These are phyloP conservation scores for Elsinoe batatas DNA, from an alignment of 2,329 filamentous ascomycete species.

Conservation along the genomic window DNA sequence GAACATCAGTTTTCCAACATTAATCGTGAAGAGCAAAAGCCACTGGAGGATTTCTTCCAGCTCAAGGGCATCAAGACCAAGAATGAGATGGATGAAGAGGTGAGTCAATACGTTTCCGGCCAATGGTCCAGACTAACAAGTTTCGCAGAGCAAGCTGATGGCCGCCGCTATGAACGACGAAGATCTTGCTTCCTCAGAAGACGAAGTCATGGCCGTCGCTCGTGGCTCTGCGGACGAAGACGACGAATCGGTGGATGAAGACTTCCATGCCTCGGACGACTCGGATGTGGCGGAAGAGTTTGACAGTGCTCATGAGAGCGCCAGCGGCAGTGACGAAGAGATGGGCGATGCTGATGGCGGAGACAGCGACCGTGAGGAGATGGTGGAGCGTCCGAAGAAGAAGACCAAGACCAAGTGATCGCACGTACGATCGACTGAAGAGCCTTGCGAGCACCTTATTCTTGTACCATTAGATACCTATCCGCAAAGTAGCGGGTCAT, in stretches of 20 bases:
- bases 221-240: conserved; percentile 93
- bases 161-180: conserved; percentile 76
- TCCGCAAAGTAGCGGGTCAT: too few relatives aligned
- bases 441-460: not conserved
- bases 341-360: conserved; percentile 51
- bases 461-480: conserved; percentile 8
- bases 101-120: conserved; percentile 37
- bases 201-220: conserved; percentile 64
- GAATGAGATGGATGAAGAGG: conserved; percentile 97
- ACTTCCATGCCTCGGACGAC: conserved; percentile 86
- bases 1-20: conserved; percentile 99
- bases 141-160: conserved; percentile 49
- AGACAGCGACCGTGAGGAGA: conserved; percentile 37
- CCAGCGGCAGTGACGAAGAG: conserved; percentile 55
- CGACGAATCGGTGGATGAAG: conserved; percentile 88
- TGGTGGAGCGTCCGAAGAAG: conserved; percentile 53
- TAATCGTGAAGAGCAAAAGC: conserved; percentile 93
- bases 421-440: not conserved
- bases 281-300: conserved; percentile 95
- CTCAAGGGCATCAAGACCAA: conserved; percentile 89
- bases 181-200: conserved; percentile 70
- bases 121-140: conserved; percentile 21
- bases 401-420: conserved; percentile 44
- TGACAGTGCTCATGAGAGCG: conserved; percentile 83
- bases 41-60: conserved; percentile 96